These are phyloP conservation scores for Penicillium goetzii DNA, from an alignment of 495 filamentous ascomycete genomes.

Conservation along the genomic window DNA sequence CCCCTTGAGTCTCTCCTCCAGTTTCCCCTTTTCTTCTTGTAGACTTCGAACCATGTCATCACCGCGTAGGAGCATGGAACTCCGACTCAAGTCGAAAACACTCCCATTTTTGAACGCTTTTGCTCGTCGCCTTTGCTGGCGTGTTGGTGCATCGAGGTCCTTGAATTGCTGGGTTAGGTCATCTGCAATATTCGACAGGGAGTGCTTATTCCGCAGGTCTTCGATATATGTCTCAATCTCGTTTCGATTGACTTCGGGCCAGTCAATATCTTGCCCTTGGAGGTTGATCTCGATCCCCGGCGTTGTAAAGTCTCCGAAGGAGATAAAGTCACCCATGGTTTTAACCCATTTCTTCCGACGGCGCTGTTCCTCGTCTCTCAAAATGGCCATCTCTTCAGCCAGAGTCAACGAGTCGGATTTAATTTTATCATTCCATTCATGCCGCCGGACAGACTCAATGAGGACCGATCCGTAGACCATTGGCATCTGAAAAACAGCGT, in stretches of 20 bases:
- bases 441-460: constrained; percentile 80
- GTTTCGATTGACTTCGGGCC: constrained; percentile 67
- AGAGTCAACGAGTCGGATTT: constrained; percentile 79
- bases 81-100: constrained; percentile 80
- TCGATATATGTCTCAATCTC: constrained; percentile 61
- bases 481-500: constrained; percentile 77
- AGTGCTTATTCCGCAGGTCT: constrained; percentile 47
- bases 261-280: constrained; percentile 74
- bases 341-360: constrained; percentile 90
- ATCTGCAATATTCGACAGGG: constrained; percentile 45
- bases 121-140: constrained; percentile 73
- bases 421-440: constrained; percentile 90
- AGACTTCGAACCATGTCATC: constrained; percentile 78
- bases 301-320: constrained; percentile 64
- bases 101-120: constrained; percentile 97
- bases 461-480: constrained; percentile 86
- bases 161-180: constrained; percentile 71
- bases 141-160: constrained; percentile 67
- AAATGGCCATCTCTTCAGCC: constrained; percentile 86
- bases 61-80: constrained; percentile 76
- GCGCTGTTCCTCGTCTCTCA: constrained; percentile 88
- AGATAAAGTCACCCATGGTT: constrained; percentile 63
- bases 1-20: constrained; percentile 80
- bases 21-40: constrained; percentile 75
- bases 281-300: constrained; percentile 85